Percentiles rank a stretch among this genome's conserved stretches.
phyloP scores from a whole-genome alignment of 2,329 filamentous ascomycete species.

The Fusarium sp. region DNA sequence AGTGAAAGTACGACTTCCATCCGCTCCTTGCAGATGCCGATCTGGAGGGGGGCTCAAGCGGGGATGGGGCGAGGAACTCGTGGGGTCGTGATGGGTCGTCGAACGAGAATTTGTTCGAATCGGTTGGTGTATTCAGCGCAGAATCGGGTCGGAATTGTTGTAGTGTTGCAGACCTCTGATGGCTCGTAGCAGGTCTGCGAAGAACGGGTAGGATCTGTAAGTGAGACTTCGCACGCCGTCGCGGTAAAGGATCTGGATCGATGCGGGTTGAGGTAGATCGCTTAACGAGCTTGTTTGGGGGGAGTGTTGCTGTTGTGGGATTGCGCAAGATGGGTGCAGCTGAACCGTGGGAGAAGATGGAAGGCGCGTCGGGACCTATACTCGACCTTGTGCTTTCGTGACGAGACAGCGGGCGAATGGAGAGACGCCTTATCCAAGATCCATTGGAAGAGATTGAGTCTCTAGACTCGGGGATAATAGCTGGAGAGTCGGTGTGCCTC shows the following conservation, averaged over 20 bases:
- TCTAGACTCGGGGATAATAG: conserved; percentile 56
- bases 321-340: conserved; percentile 66
- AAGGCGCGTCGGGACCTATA: conserved; percentile 71
- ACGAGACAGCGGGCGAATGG: conserved; percentile 71
- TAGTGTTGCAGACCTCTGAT: conserved; percentile 78
- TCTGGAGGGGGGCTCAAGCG: conserved; percentile 34
- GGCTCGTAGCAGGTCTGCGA: conserved; percentile 79
- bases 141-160: conserved; percentile 59
- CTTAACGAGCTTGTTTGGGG: conserved; percentile 83
- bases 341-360: conserved; percentile 74
- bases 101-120: conserved; percentile 47
- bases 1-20: conserved; percentile 70
- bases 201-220: conserved; percentile 72
- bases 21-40: conserved; percentile 30
- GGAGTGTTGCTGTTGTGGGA: conserved; percentile 55
- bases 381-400: conserved; percentile 73
- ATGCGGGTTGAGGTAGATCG: conserved; percentile 68
- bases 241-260: conserved; percentile 53
- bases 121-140: conserved; percentile 38
- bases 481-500: conserved; percentile 50
- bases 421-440: conserved; percentile 79
- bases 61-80: conserved; percentile 43
- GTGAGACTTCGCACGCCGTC: conserved; percentile 66
- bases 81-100: conserved; percentile 48
- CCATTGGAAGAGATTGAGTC: conserved; percentile 70